These are phyloP conservation scores for Cotoneaster glaucophyllus DNA, from an alignment of 306 rosid genomes.

Conservation along the genomic window DNA sequence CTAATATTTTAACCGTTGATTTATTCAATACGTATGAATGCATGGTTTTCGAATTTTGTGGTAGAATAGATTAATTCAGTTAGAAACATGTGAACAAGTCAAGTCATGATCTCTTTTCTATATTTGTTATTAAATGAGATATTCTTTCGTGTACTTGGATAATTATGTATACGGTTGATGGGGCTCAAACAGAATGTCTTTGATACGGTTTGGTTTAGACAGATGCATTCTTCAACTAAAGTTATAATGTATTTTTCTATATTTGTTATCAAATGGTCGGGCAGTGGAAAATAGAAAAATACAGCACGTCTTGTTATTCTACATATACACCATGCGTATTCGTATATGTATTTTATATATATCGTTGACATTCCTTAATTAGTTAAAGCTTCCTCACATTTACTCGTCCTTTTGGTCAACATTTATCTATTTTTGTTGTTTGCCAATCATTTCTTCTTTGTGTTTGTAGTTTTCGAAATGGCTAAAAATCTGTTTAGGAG, in stretches of 20 bases:
- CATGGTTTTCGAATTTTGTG: too few relatives aligned
- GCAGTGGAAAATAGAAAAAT: neutral
- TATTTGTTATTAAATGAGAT: neutral
- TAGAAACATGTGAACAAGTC: too few relatives aligned
- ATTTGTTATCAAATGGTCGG: neutral
- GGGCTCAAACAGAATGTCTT: neutral
- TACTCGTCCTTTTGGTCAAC: too few relatives aligned
- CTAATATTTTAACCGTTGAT: too few relatives aligned
- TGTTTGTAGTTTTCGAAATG: neutral
- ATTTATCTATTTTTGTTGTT: too few relatives aligned
- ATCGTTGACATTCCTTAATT: neutral
- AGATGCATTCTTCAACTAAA: neutral
- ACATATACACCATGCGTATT: neutral
- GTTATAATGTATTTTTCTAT: too few relatives aligned
- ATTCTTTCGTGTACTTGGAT: neutral
- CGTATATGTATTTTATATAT: too few relatives aligned
- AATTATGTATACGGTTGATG: neutral
- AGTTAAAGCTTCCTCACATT: neutral
- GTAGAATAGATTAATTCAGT: too few relatives aligned
- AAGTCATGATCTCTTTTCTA: too few relatives aligned
- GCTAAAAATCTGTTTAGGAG: neutral
- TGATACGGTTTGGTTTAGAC: neutral
- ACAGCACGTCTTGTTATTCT: neutral
- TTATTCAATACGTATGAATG: too few relatives aligned
- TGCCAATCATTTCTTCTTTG: neutral